These are phyloP conservation scores for Fusarium sp. DNA, from an alignment of 2,329 filamentous ascomycete species.

Conservation along the genomic window DNA sequence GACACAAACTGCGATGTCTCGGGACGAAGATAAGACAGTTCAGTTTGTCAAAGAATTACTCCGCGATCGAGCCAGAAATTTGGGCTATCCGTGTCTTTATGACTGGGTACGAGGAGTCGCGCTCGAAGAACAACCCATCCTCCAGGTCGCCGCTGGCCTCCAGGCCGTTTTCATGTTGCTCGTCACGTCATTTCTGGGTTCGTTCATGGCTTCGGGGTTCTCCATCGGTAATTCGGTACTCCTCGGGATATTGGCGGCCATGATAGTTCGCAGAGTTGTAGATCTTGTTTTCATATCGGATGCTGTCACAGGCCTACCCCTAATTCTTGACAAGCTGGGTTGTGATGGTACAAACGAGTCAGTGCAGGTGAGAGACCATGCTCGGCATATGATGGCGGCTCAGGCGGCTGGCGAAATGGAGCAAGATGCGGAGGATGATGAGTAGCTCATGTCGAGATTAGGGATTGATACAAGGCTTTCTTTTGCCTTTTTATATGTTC, in stretches of 20 bases:
- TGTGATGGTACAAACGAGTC: fast-evolving
- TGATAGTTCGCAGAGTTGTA: fast-evolving
- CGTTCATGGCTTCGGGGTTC: background rate
- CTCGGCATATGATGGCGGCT: fast-evolving
- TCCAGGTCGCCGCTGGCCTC: background rate
- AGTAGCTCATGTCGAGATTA: too few relatives aligned
- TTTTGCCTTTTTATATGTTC: too few relatives aligned
- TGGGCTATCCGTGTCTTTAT: background rate
- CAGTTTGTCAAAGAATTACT: fast-evolving
- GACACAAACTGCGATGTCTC: background rate
- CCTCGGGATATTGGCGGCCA: fast-evolving
- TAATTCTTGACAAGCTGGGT: background rate
- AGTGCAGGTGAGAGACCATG: fast-evolving
- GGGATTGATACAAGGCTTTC: fast-evolving
- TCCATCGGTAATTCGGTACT: background rate
- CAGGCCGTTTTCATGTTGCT: background rate
- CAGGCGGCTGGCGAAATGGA: background rate
- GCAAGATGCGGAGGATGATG: fast-evolving
- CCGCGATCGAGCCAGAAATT: fast-evolving
- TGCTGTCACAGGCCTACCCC: background rate
- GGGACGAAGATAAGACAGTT: fast-evolving
- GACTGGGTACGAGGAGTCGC: background rate
- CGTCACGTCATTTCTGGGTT: background rate
- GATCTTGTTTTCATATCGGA: fast-evolving
- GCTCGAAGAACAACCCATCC: background rate